Evolutionary conservation across 2,329 filamentous ascomycete species (phyloP).

Genomic region (Ascochyta viciae-villosae): DNA sequence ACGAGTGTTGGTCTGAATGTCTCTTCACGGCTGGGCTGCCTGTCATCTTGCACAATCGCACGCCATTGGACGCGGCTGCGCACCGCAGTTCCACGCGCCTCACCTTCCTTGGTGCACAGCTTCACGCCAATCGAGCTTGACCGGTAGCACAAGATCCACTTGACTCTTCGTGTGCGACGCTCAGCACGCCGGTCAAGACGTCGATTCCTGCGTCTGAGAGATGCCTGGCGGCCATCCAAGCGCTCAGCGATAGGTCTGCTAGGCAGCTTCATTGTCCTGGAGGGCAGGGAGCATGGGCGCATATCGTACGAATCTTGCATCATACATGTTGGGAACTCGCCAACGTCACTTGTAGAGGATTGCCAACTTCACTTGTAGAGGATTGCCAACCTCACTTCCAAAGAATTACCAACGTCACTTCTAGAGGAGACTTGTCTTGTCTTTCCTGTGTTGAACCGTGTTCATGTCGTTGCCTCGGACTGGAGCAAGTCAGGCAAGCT

Average conservation of each 20-base stretch:
- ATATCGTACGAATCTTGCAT: conserved; percentile 19
- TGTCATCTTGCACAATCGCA: conserved; percentile 19
- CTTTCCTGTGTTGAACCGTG: too few relatives aligned
- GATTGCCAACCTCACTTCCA: too few relatives aligned
- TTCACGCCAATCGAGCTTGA: conserved; percentile 26
- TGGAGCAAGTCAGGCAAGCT: background rate
- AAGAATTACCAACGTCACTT: too few relatives aligned
- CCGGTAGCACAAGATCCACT: conserved; percentile 34
- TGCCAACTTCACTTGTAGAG: too few relatives aligned
- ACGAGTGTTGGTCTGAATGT: too few relatives aligned
- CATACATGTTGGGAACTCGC: conserved; percentile 1
- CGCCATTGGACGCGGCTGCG: conserved; percentile 24
- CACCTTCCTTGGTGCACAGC: conserved; percentile 15
- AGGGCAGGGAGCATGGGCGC: conserved; percentile 14
- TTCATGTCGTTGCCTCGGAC: background rate
- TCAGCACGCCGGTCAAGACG: conserved; percentile 31
- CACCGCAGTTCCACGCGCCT: conserved; percentile 26
- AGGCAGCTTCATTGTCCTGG: conserved; percentile 15
- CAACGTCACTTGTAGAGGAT: too few relatives aligned
- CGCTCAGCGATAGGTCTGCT: conserved; percentile 6
- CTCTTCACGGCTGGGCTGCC: background rate
- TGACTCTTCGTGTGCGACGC: conserved; percentile 25
- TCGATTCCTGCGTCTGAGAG: conserved; percentile 3
- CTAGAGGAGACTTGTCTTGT: too few relatives aligned
- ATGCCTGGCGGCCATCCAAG: conserved; percentile 7